phyloP scores from a whole-genome alignment of 768 basidiomycete species.

The Psilocybe cubensis region DNA sequence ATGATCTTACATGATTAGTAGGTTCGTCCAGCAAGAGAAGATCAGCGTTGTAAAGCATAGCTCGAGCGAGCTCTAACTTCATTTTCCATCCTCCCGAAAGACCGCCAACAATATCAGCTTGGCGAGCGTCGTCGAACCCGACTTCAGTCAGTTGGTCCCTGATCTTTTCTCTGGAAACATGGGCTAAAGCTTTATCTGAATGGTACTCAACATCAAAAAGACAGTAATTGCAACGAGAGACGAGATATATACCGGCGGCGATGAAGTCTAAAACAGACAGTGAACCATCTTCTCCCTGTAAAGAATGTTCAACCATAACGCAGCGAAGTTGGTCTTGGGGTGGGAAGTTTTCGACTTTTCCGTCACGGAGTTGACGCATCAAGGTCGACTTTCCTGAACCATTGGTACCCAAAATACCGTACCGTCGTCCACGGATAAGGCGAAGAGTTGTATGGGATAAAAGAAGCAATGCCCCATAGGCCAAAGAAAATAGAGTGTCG shows the following conservation, averaged over 20 bases:
- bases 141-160: slow-evolving; percentile 82
- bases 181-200: slow-evolving; percentile 69
- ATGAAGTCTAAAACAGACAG: slow-evolving; percentile 88
- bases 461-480: slow-evolving; percentile 92
- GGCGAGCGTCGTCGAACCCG: slow-evolving; percentile 88
- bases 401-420: slow-evolving; percentile 96
- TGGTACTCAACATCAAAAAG: not conserved
- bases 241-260: slow-evolving; percentile 61
- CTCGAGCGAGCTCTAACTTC: slow-evolving; percentile 95
- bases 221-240: not conserved
- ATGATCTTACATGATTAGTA: slow-evolving; percentile 80
- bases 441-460: slow-evolving; percentile 93
- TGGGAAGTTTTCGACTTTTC: slow-evolving; percentile 97
- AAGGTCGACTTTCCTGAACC: slow-evolving; percentile 96
- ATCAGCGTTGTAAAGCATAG: slow-evolving; percentile 96
- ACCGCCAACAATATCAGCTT: slow-evolving; percentile 84
- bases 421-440: slow-evolving; percentile 87
- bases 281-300: slow-evolving; percentile 92
- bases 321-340: slow-evolving; percentile 83
- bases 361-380: slow-evolving; percentile 93
- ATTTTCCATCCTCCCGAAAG: slow-evolving; percentile 99
- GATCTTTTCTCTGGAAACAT: slow-evolving; percentile 71
- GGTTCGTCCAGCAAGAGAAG: slow-evolving; percentile 89
- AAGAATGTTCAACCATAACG: slow-evolving; percentile 96
- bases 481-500: slow-evolving; percentile 93